These are phyloP conservation scores for Ballota nigra DNA, from an alignment of 257 asterid species.

Conservation along the genomic window DNA sequence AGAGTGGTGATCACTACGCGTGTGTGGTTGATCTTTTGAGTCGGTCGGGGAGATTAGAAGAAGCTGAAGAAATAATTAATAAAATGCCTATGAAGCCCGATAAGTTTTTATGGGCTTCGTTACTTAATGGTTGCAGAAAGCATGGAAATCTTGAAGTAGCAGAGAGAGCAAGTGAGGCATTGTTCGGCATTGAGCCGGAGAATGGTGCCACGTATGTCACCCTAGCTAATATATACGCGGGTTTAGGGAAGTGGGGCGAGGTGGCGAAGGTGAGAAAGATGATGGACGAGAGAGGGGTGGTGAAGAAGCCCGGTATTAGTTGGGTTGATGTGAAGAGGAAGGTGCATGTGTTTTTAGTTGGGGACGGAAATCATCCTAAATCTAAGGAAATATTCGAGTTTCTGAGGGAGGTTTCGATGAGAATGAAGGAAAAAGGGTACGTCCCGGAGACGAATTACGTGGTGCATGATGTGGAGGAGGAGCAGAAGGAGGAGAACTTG, in stretches of 20 bases:
- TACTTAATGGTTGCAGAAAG: slow-evolving; percentile 73
- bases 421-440: slow-evolving; percentile 72
- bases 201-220: slow-evolving; percentile 78
- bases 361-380: slow-evolving; percentile 51
- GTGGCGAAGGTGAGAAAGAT: slow-evolving; percentile 55
- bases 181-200: slow-evolving; percentile 61
- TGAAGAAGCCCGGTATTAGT: slow-evolving; percentile 72
- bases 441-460: slow-evolving; percentile 56
- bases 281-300: slow-evolving; percentile 65
- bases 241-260: slow-evolving; percentile 60
- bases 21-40: slow-evolving; percentile 72
- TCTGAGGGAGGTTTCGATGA: slow-evolving; percentile 47
- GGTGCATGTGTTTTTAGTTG: slow-evolving; percentile 52
- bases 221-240: slow-evolving; percentile 65
- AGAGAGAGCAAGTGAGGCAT: slow-evolving; percentile 45
- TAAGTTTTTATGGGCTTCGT: slow-evolving; percentile 71
- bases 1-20: slow-evolving; percentile 66
- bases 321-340: slow-evolving; percentile 52
- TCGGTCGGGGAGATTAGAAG: slow-evolving; percentile 58
- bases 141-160: slow-evolving; percentile 67
- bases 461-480: slow-evolving; percentile 80
- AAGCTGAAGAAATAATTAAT: slow-evolving; percentile 60
- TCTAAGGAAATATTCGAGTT: slow-evolving; percentile 46
- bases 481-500: slow-evolving; percentile 65
- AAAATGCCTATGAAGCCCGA: slow-evolving; percentile 62